Evolutionary conservation across 305 asterid genomes (phyloP).

Genomic region (Solanum hybrid): DNA sequence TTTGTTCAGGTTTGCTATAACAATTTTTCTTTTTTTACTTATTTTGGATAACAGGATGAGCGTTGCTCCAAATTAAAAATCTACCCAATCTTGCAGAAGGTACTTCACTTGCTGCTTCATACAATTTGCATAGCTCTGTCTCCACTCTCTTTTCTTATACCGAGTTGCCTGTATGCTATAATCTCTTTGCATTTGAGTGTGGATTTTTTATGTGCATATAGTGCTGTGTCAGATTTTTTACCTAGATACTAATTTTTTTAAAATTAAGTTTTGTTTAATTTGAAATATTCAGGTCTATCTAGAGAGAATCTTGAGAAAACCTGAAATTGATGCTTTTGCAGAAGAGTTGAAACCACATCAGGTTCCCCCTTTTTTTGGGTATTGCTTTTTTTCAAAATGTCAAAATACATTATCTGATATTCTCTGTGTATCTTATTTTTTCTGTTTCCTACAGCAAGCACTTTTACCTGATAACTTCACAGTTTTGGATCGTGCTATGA

Average conservation of each 20-base stretch:
- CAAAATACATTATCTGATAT: not conserved
- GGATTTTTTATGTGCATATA: not conserved
- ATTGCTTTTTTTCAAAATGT: not conserved
- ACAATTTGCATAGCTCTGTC: not conserved
- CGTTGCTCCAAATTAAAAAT: conserved; percentile 93
- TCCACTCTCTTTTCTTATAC: not conserved
- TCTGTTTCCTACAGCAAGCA: conserved; percentile 54
- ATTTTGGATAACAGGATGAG: conserved; percentile 64
- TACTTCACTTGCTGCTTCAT: conserved; percentile 17
- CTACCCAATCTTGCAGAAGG: conserved; percentile 97
- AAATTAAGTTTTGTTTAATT: conserved; percentile 4
- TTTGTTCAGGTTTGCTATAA: not conserved
- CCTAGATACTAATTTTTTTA: not conserved
- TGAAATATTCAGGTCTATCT: conserved; percentile 67
- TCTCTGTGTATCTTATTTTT: not conserved
- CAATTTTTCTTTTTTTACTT: conserved; percentile 5
- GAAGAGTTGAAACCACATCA: conserved; percentile 97
- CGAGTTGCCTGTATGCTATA: not conserved
- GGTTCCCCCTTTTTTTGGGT: conserved; percentile 31
- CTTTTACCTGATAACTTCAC: conserved; percentile 82
- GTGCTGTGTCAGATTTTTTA: not conserved
- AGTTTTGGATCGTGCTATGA: conserved; percentile 96
- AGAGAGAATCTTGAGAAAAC: conserved; percentile 92
- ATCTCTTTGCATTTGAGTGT: conserved; percentile 4
- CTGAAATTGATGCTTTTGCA: conserved; percentile 94